These are phyloP conservation scores for Inga laurina DNA, from an alignment of 306 rosid species.

Conservation along the genomic window DNA sequence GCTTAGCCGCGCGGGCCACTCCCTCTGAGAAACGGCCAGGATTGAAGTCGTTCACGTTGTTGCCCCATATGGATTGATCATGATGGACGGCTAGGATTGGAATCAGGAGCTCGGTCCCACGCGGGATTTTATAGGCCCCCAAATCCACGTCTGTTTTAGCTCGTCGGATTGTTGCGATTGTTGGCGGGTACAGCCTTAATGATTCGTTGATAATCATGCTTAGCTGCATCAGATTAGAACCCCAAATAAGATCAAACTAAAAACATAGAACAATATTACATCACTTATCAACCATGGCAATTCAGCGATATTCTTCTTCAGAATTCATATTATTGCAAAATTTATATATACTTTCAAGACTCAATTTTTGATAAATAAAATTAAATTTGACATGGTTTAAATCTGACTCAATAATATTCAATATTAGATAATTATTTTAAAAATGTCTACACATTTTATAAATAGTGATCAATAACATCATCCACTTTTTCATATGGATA, in stretches of 20 bases:
- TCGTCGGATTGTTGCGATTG: conserved; percentile 78
- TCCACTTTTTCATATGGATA: neutral
- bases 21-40: conserved; percentile 84
- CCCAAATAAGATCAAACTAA: neutral
- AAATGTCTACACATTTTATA: neutral
- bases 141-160: conserved; percentile 72
- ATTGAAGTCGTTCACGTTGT: conserved; percentile 77
- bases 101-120: conserved; percentile 80
- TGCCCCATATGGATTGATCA: conserved; percentile 79
- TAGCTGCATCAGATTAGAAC: conserved; percentile 56
- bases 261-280: neutral
- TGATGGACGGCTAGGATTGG: conserved; percentile 97
- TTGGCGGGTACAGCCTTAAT: conserved; percentile 78
- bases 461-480: neutral
- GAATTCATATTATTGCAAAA: too few relatives aligned
- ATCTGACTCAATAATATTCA: too few relatives aligned
- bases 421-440: neutral
- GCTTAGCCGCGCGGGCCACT: conserved; percentile 72
- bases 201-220: conserved; percentile 91
- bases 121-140: conserved; percentile 69
- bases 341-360: too few relatives aligned
- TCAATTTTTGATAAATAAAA: too few relatives aligned
- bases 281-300: too few relatives aligned
- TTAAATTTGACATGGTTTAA: too few relatives aligned
- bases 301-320: too few relatives aligned